phyloP scores from a whole-genome alignment of 805 yeast genomes.

The Candida takata region DNA sequence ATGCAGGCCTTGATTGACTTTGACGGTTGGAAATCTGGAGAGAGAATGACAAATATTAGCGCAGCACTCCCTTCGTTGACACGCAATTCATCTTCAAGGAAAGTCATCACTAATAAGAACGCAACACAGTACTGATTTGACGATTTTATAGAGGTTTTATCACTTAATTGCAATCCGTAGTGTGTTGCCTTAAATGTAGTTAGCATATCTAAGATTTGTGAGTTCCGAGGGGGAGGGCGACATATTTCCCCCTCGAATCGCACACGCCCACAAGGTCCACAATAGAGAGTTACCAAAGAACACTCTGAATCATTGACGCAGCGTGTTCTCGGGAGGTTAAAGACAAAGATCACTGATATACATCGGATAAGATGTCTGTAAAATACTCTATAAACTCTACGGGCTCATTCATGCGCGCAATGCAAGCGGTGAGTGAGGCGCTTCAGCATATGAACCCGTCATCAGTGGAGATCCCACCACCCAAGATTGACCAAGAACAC shows the following conservation, averaged over 20 bases:
- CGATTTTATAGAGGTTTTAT: no score
- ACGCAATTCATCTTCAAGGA: constrained; percentile 12
- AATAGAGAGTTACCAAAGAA: no score
- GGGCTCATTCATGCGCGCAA: constrained; percentile 71
- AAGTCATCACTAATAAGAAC: constrained; percentile 1
- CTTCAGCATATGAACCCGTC: constrained; percentile 27
- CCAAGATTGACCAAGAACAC: constrained; percentile 33
- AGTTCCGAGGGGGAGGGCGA: no score
- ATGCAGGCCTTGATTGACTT: constrained; percentile 96
- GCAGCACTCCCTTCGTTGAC: constrained; percentile 23
- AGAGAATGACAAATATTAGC: constrained; percentile 32
- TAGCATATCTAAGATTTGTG: no score
- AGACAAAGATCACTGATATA: no score
- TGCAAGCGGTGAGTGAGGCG: constrained; percentile 59
- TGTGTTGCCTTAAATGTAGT: no score
- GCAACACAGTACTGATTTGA: neutral
- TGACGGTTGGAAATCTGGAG: constrained; percentile 75
- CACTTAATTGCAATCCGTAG: no score
- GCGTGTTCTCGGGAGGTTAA: no score
- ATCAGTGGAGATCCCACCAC: constrained; percentile 23
- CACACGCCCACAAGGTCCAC: no score
- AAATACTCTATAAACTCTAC: constrained; percentile 56
- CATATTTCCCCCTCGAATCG: no score
- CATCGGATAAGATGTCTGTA: constrained; percentile 31
- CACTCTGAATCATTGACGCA: no score